A percentile compares a stretch with the other conserved stretches of the same genome.
Evolutionary conservation across 208 protist genomes (phyloP).

Genomic region (Trypanosoma grayi): DNA sequence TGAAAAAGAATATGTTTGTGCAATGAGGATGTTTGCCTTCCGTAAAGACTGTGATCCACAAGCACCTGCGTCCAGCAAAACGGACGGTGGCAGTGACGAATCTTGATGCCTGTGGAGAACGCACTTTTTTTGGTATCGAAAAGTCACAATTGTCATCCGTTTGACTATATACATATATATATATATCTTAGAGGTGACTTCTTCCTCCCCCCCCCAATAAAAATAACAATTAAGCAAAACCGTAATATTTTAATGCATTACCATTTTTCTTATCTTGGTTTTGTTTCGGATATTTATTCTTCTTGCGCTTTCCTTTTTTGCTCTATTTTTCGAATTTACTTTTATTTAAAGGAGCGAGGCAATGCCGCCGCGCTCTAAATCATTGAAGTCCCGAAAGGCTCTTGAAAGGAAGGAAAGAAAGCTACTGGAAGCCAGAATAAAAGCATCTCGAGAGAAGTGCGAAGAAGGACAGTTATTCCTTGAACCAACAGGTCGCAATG

Average conservation of each 20-base stretch:
- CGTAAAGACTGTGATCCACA: conserved; percentile 63
- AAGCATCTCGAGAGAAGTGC: conserved; percentile 68
- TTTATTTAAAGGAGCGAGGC: neutral
- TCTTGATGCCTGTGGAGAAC: no score
- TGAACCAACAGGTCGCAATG: conserved; percentile 54
- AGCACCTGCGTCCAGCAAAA: conserved; percentile 8
- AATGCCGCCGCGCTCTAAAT: conserved; percentile 24
- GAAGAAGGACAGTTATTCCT: conserved; percentile 69
- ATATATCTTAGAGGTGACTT: no score
- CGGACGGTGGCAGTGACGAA: neutral
- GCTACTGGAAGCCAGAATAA: conserved; percentile 72
- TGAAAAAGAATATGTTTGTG: conserved; percentile 80
- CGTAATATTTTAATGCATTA: no score
- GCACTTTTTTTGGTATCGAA: conserved; percentile 15
- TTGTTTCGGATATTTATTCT: no score
- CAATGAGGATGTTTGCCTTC: conserved; percentile 72
- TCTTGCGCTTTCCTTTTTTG: conserved; percentile 13
- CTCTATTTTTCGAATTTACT: conserved; percentile 13
- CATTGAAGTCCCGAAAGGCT: conserved; percentile 35
- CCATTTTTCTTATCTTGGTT: no score
- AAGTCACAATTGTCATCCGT: neutral
- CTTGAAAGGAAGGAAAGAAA: conserved; percentile 76
- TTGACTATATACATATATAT: conserved; percentile 2
- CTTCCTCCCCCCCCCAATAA: no score
- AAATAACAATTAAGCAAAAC: no score